These are phyloP conservation scores for Hypsizygus marmoreus DNA, from an alignment of 768 basidiomycete genomes.

Conservation along the genomic window DNA sequence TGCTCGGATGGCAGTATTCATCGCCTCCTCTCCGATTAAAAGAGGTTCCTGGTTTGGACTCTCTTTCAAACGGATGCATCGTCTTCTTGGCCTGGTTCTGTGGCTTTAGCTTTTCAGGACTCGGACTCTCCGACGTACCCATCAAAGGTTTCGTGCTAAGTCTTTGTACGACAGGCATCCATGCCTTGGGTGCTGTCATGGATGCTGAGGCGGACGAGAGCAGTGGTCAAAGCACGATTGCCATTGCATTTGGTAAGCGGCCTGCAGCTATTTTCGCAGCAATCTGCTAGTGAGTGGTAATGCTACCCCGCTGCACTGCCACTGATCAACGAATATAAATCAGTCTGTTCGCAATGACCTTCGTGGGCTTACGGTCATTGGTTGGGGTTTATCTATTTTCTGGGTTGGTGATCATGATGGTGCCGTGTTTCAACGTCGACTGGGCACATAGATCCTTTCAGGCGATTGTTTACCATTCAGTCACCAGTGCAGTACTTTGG, in stretches of 20 bases:
- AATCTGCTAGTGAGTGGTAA: constrained; percentile 17
- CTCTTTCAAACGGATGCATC: constrained; percentile 14
- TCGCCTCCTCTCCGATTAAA: constrained; percentile 18
- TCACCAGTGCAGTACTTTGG: constrained; percentile 8
- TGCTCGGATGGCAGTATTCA: constrained; percentile 18
- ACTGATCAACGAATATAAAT: neutral
- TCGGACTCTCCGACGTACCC: constrained; percentile 4
- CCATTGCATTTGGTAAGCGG: constrained; percentile 12
- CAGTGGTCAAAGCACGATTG: constrained; percentile 15
- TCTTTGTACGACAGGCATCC: constrained; percentile 14
- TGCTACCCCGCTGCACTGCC: too few species aligned
- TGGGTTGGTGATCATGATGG: constrained; percentile 2
- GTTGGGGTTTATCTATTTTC: neutral
- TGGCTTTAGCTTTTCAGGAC: constrained; percentile 16
- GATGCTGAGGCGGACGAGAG: constrained; percentile 15
- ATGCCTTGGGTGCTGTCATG: constrained; percentile 16
- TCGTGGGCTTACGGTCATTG: neutral
- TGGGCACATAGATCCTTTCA: constrained; percentile 12
- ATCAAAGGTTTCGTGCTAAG: constrained; percentile 11
- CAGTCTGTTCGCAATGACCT: neutral
- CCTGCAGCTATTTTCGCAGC: constrained; percentile 10
- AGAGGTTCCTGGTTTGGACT: constrained; percentile 14
- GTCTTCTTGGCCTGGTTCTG: constrained; percentile 18
- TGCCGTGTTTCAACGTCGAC: constrained; percentile 9
- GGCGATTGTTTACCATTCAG: constrained; percentile 10